Evolutionary conservation across 2,329 filamentous ascomycete species (phyloP), one percentile per base, ranked within the genome.

Genomic region (Arachnomyces sp.): DNA sequence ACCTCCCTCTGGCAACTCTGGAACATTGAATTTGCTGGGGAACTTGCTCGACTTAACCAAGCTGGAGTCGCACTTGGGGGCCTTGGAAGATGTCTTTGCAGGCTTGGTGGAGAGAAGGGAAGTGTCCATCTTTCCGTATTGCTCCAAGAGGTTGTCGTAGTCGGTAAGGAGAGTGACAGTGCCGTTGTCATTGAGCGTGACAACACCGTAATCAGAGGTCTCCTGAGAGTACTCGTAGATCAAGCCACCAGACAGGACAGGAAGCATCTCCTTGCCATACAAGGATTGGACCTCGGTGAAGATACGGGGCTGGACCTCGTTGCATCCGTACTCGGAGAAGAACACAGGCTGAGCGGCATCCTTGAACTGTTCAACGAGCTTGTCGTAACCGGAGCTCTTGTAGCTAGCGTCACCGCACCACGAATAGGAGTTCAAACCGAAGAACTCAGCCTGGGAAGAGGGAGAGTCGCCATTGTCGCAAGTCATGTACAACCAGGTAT

Each of bases 21-120:
- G 89, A 42, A 94, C 68, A 34, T 80, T 81, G 68, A 94, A 96
- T 71, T 86, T 82, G 60, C 68, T 80, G 63, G 74, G 76, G 71
- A 94, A 94, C 28, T 51, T 46, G 44, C 73, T 65, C 48, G 70
- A 68, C 44, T 68, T 73, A 65, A 95, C 89, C 39, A 94, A 70
- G 44, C 68, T 73, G 25, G 70, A 44, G 47, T 66, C 67, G 70
- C 90, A 95, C 42, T 64, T 69, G 28, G 84, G 81, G 2, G 84
- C 63, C 29, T 68, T 64, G 44, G 75, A 66, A 28, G 65, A 60
- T 20, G 72, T 73, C 43, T 71, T 73, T 37, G 71, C 66, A 11
- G 76, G 67, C 60, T 82, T 78, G 49, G 74, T 66, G 36, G 72
- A 68, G 41, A 95, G 71, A 12, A 72, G 62, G 39, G 69, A 71